Conservation (phyloP, 805 yeast species). For the Candida ipomoeae region DNA sequence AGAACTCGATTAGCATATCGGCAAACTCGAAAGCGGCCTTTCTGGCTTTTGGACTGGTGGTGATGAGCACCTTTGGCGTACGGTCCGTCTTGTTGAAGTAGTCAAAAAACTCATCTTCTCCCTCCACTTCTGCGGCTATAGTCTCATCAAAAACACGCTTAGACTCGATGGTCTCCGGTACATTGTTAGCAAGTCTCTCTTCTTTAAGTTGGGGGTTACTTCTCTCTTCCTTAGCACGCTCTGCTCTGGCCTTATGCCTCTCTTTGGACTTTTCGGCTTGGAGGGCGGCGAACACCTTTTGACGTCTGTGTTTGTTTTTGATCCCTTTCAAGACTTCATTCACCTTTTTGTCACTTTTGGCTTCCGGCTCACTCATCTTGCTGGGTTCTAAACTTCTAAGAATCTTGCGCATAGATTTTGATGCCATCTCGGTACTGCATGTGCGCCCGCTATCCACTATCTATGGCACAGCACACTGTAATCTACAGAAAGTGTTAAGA, state of each 20-base stretch:
- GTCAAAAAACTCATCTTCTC: conserved; percentile 59
- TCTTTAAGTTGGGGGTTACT: conserved; percentile 77
- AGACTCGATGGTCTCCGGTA: conserved; percentile 78
- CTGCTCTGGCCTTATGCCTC: conserved; percentile 72
- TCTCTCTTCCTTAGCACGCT: conserved; percentile 83
- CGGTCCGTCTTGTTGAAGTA: conserved; percentile 22
- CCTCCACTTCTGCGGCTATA: conserved; percentile 54
- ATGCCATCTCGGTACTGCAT: conserved; percentile 12
- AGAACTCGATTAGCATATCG: conserved; percentile 72
- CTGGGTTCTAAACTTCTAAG: background rate
- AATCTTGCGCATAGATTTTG: conserved; percentile 6
- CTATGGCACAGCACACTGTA: background rate
- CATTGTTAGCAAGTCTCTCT: conserved; percentile 71
- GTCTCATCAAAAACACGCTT: conserved; percentile 88
- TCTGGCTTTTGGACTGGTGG: conserved; percentile 84
- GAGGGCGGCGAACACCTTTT: conserved; percentile 66
- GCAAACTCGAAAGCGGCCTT: conserved; percentile 89
- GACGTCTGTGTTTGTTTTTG: conserved; percentile 76
- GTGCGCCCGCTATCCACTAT: background rate
- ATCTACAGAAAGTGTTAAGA: background rate
- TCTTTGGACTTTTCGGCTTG: conserved; percentile 72
- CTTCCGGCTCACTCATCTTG: conserved; percentile 7
- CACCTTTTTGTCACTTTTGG: conserved; percentile 7
- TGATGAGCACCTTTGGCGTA: conserved; percentile 83
- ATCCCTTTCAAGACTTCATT: conserved; percentile 35